These are phyloP conservation scores for Tillandsia fasciculata DNA, from an alignment of 176 grass and related monocot genomes.

Conservation along the genomic window DNA sequence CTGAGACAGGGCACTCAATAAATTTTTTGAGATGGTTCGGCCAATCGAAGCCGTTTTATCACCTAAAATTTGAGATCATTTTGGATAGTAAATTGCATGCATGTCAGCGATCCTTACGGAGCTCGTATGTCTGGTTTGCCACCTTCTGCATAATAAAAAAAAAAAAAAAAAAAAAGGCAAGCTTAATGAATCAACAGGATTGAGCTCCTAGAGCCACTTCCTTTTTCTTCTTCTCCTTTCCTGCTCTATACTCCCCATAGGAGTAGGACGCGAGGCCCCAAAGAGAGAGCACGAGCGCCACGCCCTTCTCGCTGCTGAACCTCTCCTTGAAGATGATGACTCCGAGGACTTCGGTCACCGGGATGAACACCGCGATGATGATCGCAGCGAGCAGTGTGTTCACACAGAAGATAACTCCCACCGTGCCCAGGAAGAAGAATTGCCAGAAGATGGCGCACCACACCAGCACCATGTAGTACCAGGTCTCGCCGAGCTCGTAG, in stretches of 20 bases:
- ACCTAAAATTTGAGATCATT: too few relatives aligned
- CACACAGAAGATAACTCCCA: slow-evolving; percentile 60
- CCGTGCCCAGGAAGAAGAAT: slow-evolving; percentile 52
- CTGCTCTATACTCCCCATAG: slow-evolving; percentile 44
- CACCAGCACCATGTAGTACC: slow-evolving; percentile 43
- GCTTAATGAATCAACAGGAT: too few relatives aligned
- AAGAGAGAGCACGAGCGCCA: slow-evolving; percentile 49
- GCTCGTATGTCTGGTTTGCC: too few relatives aligned
- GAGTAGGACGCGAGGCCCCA: slow-evolving; percentile 78
- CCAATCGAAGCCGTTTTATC: too few relatives aligned
- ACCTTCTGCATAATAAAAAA: too few relatives aligned
- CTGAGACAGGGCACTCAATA: too few relatives aligned
- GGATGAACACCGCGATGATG: slow-evolving; percentile 57
- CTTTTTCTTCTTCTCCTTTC: slow-evolving; percentile 22
- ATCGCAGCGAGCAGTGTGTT: slow-evolving; percentile 55
- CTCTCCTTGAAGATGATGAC: slow-evolving; percentile 56
- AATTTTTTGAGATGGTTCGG: too few relatives aligned
- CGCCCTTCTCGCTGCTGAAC: slow-evolving; percentile 58
- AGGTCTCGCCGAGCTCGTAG: slow-evolving; percentile 33
- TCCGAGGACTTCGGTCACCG: slow-evolving; percentile 38
- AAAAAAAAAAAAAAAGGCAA: too few relatives aligned
- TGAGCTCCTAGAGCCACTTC: not conserved
- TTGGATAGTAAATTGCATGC: too few relatives aligned
- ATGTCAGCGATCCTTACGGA: too few relatives aligned
- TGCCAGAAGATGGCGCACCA: slow-evolving; percentile 35